Evolutionary conservation across 2,329 filamentous ascomycete species (phyloP).

Genomic region (Arthrinium puccinioides): DNA sequence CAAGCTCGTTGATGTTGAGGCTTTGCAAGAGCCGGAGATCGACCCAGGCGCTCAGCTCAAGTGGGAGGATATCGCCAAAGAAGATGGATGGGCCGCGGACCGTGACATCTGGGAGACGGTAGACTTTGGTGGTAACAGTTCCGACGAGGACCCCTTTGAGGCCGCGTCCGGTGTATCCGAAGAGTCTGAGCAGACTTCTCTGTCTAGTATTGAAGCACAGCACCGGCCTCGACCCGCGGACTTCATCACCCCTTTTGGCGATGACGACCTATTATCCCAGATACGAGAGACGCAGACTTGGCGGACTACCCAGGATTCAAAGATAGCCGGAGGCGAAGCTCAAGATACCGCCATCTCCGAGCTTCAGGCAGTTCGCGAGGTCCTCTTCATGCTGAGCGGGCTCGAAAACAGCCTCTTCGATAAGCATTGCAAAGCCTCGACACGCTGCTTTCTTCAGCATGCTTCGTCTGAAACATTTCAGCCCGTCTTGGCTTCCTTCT

Average conservation of each 20-base stretch:
- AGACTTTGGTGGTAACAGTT: slow-evolving; percentile 57
- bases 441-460: slow-evolving; percentile 38
- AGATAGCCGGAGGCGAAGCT: slow-evolving; percentile 22
- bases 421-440: slow-evolving; percentile 27
- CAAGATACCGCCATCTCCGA: slow-evolving; percentile 54
- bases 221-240: slow-evolving; percentile 21
- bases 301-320: slow-evolving; percentile 14
- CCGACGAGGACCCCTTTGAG: slow-evolving; percentile 44
- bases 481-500: slow-evolving; percentile 38
- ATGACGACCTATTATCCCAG: slow-evolving; percentile 26
- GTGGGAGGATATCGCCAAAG: slow-evolving; percentile 73
- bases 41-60: slow-evolving; percentile 45
- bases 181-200: slow-evolving; percentile 28
- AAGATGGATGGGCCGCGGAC: slow-evolving; percentile 66
- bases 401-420: slow-evolving; percentile 67
- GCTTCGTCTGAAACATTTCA: slow-evolving; percentile 43
- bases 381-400: slow-evolving; percentile 78
- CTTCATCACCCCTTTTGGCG: slow-evolving; percentile 27
- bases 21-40: slow-evolving; percentile 37
- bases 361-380: slow-evolving; percentile 66
- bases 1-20: slow-evolving; percentile 54
- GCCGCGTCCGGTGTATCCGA: slow-evolving; percentile 25
- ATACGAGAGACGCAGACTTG: slow-evolving; percentile 39
- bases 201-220: slow-evolving; percentile 23
- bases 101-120: slow-evolving; percentile 64